Evolutionary conservation across 106 monocot species (phyloP).

Genomic region (Amphibolis antarctica): DNA sequence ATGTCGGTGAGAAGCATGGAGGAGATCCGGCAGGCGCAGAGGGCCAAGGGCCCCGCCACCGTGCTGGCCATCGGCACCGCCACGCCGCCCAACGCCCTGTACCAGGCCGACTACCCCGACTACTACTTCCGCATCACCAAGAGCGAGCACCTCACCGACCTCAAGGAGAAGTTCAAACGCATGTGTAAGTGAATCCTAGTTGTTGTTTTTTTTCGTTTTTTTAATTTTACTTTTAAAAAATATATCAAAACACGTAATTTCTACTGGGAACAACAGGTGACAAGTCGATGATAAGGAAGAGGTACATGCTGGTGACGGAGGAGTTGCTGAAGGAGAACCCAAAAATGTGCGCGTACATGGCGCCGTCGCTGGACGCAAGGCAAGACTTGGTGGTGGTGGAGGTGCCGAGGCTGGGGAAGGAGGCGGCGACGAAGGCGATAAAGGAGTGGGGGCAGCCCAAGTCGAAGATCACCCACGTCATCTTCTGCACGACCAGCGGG

Average conservation of each 20-base stretch:
- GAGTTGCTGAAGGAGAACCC: conserved; percentile 45
- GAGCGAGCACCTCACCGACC: conserved; percentile 4
- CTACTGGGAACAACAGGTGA: too few relatives aligned
- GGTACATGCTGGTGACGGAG: conserved; percentile 49
- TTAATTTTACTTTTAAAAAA: neutral
- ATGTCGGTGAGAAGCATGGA: too few relatives aligned
- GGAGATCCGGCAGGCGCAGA: neutral
- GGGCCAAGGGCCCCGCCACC: conserved; percentile 1
- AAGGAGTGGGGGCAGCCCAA: conserved; percentile 68
- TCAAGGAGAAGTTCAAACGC: conserved; percentile 9
- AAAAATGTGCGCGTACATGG: conserved; percentile 50
- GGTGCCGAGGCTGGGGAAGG: conserved; percentile 53
- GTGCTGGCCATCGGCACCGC: conserved; percentile 15
- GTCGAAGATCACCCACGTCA: conserved; percentile 57
- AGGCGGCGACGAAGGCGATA: conserved; percentile 45
- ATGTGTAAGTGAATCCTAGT: conserved; percentile 1
- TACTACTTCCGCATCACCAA: conserved; percentile 13
- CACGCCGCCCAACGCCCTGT: neutral
- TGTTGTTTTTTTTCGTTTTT: neutral
- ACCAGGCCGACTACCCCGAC: conserved; percentile 8
- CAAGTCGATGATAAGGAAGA: conserved; percentile 43
- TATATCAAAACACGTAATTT: too few relatives aligned
- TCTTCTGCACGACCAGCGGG: conserved; percentile 63
- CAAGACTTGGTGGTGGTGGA: conserved; percentile 57
- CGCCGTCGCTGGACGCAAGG: conserved; percentile 45